A percentile compares a stretch with the other conserved stretches of the same genome.
Conservation (phyloP, 2,329 filamentous ascomycete genomes). For the Colletotrichum tanaceti region DNA sequence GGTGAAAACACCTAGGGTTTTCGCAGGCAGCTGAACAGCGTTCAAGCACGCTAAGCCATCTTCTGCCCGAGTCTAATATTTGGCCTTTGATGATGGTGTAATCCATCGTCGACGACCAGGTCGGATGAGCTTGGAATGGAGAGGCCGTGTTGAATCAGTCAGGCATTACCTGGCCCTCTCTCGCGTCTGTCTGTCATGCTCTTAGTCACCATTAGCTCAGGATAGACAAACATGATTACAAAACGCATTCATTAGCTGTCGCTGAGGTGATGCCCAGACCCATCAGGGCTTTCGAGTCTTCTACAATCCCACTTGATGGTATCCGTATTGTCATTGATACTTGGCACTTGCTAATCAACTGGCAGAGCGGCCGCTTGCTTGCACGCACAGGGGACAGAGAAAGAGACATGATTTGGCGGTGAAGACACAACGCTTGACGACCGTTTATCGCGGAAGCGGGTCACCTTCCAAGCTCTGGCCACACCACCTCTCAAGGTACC, state of each 20-base stretch:
- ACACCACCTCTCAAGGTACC: background rate
- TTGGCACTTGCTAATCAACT: background rate
- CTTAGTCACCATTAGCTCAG: slow-evolving; percentile 11
- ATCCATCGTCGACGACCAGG: slow-evolving; percentile 24
- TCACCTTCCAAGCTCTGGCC: background rate
- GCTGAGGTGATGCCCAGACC: slow-evolving; percentile 37
- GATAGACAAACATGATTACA: slow-evolving; percentile 28
- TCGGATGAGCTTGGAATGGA: slow-evolving; percentile 28
- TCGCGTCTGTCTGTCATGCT: slow-evolving; percentile 21
- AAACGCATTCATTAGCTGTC: slow-evolving; percentile 35
- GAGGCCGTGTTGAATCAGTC: slow-evolving; percentile 23
- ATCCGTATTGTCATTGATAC: background rate
- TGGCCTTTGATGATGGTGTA: slow-evolving; percentile 14
- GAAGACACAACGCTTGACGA: slow-evolving; percentile 33
- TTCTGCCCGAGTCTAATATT: slow-evolving; percentile 30
- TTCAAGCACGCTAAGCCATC: slow-evolving; percentile 5
- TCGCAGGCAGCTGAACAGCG: background rate
- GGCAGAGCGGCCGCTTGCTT: slow-evolving; percentile 13
- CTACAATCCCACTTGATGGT: background rate
- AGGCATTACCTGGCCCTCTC: slow-evolving; percentile 24
- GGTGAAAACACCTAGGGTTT: background rate
- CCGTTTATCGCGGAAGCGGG: slow-evolving; percentile 32
- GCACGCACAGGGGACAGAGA: too few relatives aligned
- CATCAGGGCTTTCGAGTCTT: background rate
- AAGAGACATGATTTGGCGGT: slow-evolving; percentile 26